phyloP scores from a whole-genome alignment of 2,329 filamentous ascomycete genomes.

The Colletotrichum higginsianum region DNA sequence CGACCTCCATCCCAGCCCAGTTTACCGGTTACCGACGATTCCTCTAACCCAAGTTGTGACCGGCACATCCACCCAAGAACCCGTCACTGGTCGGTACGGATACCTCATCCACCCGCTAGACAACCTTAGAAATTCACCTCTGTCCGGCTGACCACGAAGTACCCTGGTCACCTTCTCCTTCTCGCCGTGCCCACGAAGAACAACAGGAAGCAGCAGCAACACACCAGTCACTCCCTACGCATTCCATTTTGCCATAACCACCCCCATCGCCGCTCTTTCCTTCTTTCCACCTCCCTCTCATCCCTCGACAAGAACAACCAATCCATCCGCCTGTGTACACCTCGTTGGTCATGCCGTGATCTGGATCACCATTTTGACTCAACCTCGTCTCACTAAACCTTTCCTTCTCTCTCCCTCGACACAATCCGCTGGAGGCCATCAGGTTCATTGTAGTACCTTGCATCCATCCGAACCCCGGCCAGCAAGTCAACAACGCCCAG shows the following conservation, averaged over 20 bases:
- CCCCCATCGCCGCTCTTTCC: slow-evolving; percentile 15
- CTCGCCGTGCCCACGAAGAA: neutral
- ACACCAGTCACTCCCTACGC: slow-evolving; percentile 12
- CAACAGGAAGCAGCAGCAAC: neutral
- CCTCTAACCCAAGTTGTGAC: neutral
- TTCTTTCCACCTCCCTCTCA: slow-evolving; percentile 13
- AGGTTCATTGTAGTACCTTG: neutral
- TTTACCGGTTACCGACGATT: slow-evolving; percentile 5
- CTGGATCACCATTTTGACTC: slow-evolving; percentile 32
- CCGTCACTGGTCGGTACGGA: slow-evolving; percentile 26
- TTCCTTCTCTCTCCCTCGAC: slow-evolving; percentile 26
- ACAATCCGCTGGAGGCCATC: neutral
- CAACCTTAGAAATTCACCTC: slow-evolving; percentile 35
- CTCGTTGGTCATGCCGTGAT: slow-evolving; percentile 21
- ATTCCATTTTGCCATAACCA: slow-evolving; percentile 36
- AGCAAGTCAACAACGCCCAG: slow-evolving; percentile 10
- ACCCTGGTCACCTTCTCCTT: slow-evolving; percentile 14
- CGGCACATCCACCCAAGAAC: slow-evolving; percentile 25
- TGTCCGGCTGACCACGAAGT: slow-evolving; percentile 39
- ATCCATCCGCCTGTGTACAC: neutral
- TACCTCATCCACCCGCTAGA: slow-evolving; percentile 25
- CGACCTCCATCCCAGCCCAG: neutral
- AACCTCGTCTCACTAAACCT: neutral
- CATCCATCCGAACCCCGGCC: slow-evolving; percentile 11
- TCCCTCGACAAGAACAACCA: slow-evolving; percentile 9